phyloP scores from a whole-genome alignment of 2,329 filamentous ascomycete species.

The Apiospora arundinis region DNA sequence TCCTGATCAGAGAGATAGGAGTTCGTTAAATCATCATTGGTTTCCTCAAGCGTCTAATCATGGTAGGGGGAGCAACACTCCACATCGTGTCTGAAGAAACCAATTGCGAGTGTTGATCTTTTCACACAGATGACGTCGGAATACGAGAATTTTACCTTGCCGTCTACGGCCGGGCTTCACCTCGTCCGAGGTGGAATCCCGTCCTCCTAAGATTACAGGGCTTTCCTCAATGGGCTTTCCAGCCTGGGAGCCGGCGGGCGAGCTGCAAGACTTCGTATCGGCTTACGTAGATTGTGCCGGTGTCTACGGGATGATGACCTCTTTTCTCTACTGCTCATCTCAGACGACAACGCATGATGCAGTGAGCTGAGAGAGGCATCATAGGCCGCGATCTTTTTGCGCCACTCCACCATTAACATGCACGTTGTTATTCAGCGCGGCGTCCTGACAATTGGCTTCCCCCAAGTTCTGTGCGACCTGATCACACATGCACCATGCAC shows the following conservation, averaged over 20 bases:
- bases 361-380: background rate
- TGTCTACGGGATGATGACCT: constrained; percentile 8
- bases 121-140: constrained; percentile 14
- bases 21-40: constrained; percentile 5
- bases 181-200: background rate
- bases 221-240: background rate
- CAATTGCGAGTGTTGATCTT: constrained; percentile 1
- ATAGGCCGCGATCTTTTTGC: background rate
- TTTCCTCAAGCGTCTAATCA: background rate
- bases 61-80: background rate
- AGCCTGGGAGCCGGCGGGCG: background rate
- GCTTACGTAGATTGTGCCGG: background rate
- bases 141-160: constrained; percentile 6
- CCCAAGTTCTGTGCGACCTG: constrained; percentile 11
- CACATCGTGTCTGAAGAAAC: background rate
- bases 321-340: background rate
- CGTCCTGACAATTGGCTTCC: background rate
- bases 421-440: constrained; percentile 13
- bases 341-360: constrained; percentile 5
- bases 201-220: background rate
- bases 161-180: constrained; percentile 4
- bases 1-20: constrained; percentile 4
- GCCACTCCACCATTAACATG: constrained; percentile 9
- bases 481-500: constrained; percentile 13
- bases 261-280: constrained; percentile 7